Percentiles rank a stretch among this genome's conserved stretches.
Conservation (phyloP, 331 rosid species). For the Rhamnella rubrinervis region DNA sequence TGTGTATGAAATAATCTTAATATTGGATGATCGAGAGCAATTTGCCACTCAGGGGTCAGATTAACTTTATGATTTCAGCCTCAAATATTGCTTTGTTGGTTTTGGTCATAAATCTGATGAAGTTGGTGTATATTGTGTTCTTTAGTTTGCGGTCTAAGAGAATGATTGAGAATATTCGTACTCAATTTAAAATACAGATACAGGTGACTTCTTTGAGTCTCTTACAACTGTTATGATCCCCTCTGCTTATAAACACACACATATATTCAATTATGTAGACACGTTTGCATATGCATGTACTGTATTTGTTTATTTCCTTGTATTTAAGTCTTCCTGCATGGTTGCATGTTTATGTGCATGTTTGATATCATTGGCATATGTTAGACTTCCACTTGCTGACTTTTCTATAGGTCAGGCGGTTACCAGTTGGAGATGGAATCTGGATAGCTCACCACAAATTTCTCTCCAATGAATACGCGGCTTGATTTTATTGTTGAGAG, state of each 20-base stretch:
- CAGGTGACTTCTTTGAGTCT: slow-evolving; percentile 48
- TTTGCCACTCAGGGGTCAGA: slow-evolving; percentile 86
- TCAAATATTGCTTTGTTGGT: not conserved
- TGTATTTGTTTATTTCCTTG: not conserved
- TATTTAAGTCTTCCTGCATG: too few species aligned
- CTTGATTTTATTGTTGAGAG: slow-evolving; percentile 97
- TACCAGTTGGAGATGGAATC: slow-evolving; percentile 95
- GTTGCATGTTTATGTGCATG: not conserved
- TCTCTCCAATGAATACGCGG: slow-evolving; percentile 68
- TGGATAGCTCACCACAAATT: slow-evolving; percentile 89
- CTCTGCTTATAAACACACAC: too few species aligned
- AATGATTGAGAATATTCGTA: slow-evolving; percentile 60
- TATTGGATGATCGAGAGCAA: slow-evolving; percentile 91
- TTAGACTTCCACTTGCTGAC: slow-evolving; percentile 11
- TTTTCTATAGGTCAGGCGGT: slow-evolving; percentile 67
- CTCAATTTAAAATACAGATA: slow-evolving; percentile 65
- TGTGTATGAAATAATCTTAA: slow-evolving; percentile 68
- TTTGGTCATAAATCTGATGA: slow-evolving; percentile 17
- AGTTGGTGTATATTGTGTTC: slow-evolving; percentile 18
- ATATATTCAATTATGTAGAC: not conserved
- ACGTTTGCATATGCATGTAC: too few species aligned
- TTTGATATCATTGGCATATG: not conserved
- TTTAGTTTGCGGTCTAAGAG: slow-evolving; percentile 78
- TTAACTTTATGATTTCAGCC: slow-evolving; percentile 18
- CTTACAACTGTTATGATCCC: not conserved